Evolutionary conservation across 108 stramenopile species (phyloP).

Genomic region (Mediolabrus comicus): DNA sequence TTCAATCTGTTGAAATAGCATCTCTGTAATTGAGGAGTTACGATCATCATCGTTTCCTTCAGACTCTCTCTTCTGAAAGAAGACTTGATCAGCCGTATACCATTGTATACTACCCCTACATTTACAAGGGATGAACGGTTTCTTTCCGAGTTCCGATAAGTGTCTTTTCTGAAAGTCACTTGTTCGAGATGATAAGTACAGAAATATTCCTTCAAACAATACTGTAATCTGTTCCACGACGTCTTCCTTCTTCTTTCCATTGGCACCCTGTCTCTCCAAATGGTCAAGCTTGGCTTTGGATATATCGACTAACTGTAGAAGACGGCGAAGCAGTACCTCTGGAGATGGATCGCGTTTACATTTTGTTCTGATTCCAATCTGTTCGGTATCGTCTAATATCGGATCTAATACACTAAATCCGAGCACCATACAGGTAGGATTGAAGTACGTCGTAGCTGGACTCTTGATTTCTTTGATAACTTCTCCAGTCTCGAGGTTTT

Average conservation of each 20-base stretch:
- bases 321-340: conserved; percentile 46
- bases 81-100: conserved; percentile 59
- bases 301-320: conserved; percentile 40
- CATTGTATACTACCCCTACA: conserved; percentile 42
- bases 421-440: conserved; percentile 53
- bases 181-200: conserved; percentile 50
- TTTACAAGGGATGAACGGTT: conserved; percentile 61
- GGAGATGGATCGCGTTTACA: conserved; percentile 53
- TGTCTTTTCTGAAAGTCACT: conserved; percentile 47
- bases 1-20: conserved; percentile 31
- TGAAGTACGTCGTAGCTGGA: conserved; percentile 54
- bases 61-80: conserved; percentile 39
- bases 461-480: conserved; percentile 39
- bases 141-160: conserved; percentile 30
- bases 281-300: conserved; percentile 35
- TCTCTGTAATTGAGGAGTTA: conserved; percentile 5
- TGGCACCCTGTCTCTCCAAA: conserved; percentile 14
- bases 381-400: conserved; percentile 35
- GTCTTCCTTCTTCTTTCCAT: conserved; percentile 15
- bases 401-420: conserved; percentile 66
- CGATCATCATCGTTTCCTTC: conserved; percentile 5
- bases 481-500: conserved; percentile 37
- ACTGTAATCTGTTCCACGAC: conserved; percentile 25
- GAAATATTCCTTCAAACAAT: conserved; percentile 42
- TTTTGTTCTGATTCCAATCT: conserved; percentile 53